Conservation (phyloP, 257 asterid genomes). For the Cynanchum wilfordii region DNA sequence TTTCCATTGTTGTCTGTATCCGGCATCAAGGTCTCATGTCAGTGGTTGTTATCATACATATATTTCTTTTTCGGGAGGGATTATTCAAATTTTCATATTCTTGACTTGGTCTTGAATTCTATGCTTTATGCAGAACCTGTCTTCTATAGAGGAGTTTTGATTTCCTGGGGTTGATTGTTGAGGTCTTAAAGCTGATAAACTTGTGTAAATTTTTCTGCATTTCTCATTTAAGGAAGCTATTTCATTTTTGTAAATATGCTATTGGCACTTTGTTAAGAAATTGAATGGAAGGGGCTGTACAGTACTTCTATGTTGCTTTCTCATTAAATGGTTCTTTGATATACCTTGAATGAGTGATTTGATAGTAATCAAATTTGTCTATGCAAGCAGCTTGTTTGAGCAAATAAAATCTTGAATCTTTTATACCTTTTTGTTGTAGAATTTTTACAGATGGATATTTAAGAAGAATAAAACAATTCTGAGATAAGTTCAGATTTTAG, state of each 20-base stretch:
- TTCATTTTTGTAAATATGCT: background rate
- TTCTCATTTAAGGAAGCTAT: background rate
- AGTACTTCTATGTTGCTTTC: background rate
- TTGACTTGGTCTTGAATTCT: background rate
- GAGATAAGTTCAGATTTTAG: too few species aligned
- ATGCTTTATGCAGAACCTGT: background rate
- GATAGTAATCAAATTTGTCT: background rate
- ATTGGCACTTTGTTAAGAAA: background rate
- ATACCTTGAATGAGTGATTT: background rate
- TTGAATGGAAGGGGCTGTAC: background rate
- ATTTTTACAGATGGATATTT: too few species aligned
- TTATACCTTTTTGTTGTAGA: background rate
- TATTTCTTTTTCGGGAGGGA: background rate
- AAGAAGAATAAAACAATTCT: too few species aligned
- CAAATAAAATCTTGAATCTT: background rate
- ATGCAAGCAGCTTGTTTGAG: background rate
- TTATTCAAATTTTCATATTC: background rate
- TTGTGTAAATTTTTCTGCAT: background rate
- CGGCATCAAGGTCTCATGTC: background rate
- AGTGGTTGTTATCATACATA: background rate
- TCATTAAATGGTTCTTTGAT: background rate
- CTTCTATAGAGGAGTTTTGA: background rate
- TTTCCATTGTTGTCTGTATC: background rate
- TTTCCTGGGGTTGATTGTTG: background rate
- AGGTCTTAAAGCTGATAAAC: background rate